Evolutionary conservation across 768 basidiomycete genomes (phyloP).

Genomic region (Rhodotorula babjevae): DNA sequence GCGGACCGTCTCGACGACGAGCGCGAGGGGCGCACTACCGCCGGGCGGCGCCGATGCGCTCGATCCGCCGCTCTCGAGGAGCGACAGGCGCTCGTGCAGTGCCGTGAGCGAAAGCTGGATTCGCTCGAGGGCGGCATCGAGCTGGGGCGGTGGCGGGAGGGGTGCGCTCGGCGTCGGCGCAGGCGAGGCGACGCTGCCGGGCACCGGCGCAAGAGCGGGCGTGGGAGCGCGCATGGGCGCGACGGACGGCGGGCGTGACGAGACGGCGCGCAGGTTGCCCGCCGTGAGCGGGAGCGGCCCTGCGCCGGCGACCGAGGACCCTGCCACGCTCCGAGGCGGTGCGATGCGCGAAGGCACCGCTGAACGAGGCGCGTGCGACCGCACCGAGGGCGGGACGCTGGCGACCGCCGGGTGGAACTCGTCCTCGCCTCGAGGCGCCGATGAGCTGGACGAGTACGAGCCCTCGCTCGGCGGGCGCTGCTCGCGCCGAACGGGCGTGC

Average conservation of each 20-base stretch:
- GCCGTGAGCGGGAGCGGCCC: not conserved
- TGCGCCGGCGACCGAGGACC: no score
- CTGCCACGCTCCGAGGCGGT: no score
- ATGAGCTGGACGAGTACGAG: not conserved
- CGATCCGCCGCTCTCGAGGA: constrained; percentile 52
- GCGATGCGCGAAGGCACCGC: no score
- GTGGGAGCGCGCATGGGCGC: not conserved
- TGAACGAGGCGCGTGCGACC: not conserved
- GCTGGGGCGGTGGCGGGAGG: constrained; percentile 40
- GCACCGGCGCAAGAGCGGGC: not conserved
- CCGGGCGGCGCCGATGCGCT: not conserved
- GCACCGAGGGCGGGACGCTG: not conserved
- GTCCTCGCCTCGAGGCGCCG: not conserved
- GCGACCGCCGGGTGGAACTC: not conserved
- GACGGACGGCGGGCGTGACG: not conserved
- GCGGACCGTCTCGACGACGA: not conserved
- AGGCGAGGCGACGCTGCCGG: no score
- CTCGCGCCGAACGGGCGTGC: not conserved
- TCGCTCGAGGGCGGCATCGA: constrained; percentile 73
- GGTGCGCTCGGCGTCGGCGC: no score
- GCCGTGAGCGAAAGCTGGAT: constrained; percentile 77
- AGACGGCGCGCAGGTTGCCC: not conserved
- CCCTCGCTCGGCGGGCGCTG: not conserved
- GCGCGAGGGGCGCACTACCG: not conserved
- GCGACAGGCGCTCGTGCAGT: constrained; percentile 63